Base-by-base conservation (phyloP, 228 moss, liverwort and hornwort genomes). In the Sphagnum magellanicum region DNA sequence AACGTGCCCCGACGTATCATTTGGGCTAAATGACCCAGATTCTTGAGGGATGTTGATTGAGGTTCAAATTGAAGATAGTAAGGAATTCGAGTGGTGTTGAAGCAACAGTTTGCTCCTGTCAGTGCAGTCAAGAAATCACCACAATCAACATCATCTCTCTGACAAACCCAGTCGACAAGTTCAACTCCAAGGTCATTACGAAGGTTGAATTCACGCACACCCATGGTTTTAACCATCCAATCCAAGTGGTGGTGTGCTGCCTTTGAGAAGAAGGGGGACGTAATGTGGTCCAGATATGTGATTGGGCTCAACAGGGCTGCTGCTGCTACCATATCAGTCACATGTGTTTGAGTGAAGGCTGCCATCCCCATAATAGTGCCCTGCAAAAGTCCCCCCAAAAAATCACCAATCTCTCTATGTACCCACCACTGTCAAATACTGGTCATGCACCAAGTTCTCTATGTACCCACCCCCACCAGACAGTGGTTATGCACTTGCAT, bases 71-170 rank as follows among this genome's bases (percentile, higher is more conserved):
- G 78, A 14, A 93, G 74, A 71, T 98, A 98, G 59, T 83, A 79
- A 5, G 98, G 92, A 52, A 98, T 92, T 61, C 92, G 90, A 0
- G 90, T 74, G 12, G 50, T 13, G 50, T 98, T 98, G 84, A 98
- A 98, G 84, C 98, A 98, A 74, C 98, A 98, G 70, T 94, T 98
- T 4, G 84, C 88, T 6, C 97, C 97, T 52, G 91, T 98, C 65
- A 98, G 80, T 74, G 90, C 72, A 5, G 90, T 87, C 73, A 98
- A 58, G 15, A 93, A 67, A 63, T 98, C 82, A 0, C 92, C 92
- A 70, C 98, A 98, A 62, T 98, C 84, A 0, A 93, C 94, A 7
- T 77, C 81, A 9, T 61, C 75, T 53, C 87, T 71, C 63, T 70
- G 74, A 58, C 98, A 98, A 48, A 93, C 87, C 72, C 83, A 89